Evolutionary conservation across 768 basidiomycete genomes (phyloP).

Genomic region (Suillus tomentosus): DNA sequence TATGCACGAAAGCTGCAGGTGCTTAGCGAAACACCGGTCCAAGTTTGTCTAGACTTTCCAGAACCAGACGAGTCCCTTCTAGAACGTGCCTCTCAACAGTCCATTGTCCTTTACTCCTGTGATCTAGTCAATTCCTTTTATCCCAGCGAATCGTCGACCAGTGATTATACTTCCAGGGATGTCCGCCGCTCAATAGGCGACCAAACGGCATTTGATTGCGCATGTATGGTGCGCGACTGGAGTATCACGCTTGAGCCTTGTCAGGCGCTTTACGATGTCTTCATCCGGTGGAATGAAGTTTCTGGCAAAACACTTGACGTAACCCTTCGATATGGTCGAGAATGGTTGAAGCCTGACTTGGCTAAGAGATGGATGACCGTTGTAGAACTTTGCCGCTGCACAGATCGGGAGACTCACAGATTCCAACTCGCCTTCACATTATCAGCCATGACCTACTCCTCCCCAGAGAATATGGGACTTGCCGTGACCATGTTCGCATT

Average conservation of each 20-base stretch:
- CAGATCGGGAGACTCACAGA: conserved; percentile 8
- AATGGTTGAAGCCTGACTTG: conserved; percentile 29
- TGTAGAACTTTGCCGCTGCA: conserved; percentile 23
- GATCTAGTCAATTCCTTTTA: conserved; percentile 7
- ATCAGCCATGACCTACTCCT: conserved; percentile 32
- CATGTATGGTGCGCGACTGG: conserved; percentile 12
- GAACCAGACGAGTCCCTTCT: conserved; percentile 16
- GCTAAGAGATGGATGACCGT: conserved; percentile 25
- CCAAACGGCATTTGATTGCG: conserved; percentile 14
- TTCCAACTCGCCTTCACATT: conserved; percentile 30
- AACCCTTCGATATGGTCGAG: conserved; percentile 14
- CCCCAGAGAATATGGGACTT: conserved; percentile 17
- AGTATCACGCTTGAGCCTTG: neutral
- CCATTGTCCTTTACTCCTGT: conserved; percentile 18
- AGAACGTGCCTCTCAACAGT: conserved; percentile 15
- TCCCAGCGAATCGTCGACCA: neutral
- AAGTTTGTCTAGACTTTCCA: conserved; percentile 17
- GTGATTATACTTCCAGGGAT: conserved; percentile 16
- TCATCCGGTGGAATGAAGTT: conserved; percentile 6
- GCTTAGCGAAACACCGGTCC: conserved; percentile 4
- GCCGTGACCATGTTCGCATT: conserved; percentile 35
- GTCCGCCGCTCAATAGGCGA: neutral
- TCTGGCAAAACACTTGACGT: neutral
- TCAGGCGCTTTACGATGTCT: neutral
- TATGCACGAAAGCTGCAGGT: conserved; percentile 10